Evolutionary conservation across 768 basidiomycete species (phyloP).

Genomic region (Sutorius australiensis): DNA sequence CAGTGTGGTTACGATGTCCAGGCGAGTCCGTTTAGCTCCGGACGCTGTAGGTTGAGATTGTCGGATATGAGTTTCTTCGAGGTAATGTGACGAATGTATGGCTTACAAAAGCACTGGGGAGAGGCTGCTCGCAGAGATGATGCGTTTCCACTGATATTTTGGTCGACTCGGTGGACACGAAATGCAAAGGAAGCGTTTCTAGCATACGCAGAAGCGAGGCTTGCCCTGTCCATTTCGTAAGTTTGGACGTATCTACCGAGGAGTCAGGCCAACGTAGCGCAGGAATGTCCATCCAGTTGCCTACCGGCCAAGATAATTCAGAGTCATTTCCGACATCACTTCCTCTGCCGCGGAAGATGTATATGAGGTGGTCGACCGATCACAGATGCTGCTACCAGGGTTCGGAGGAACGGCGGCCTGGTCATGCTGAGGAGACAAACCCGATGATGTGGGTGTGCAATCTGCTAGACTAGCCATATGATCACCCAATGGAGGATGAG

Average conservation of each 20-base stretch:
- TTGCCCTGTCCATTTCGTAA: constrained; percentile 30
- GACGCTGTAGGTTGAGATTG: constrained; percentile 10
- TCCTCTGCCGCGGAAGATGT: constrained; percentile 16
- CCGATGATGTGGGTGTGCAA: background rate
- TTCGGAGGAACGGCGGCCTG: background rate
- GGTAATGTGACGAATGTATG: background rate
- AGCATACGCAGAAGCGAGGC: constrained; percentile 32
- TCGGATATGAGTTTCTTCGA: background rate
- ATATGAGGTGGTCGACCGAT: background rate
- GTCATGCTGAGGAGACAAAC: background rate
- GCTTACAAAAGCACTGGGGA: constrained; percentile 17
- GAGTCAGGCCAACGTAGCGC: constrained; percentile 1
- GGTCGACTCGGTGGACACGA: constrained; percentile 16
- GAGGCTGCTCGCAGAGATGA: constrained; percentile 1
- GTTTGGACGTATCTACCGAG: constrained; percentile 28
- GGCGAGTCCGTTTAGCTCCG: constrained; percentile 20
- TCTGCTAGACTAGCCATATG: background rate
- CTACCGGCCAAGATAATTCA: constrained; percentile 29
- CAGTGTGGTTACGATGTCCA: constrained; percentile 26
- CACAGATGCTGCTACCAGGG: background rate
- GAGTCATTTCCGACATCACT: constrained; percentile 28
- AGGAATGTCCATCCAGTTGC: constrained; percentile 2
- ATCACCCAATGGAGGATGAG: background rate
- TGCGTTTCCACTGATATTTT: background rate
- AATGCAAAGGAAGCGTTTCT: constrained; percentile 30